These are phyloP conservation scores for Phytopythium oedochilum DNA, from an alignment of 352 stramenopile species.

Conservation along the genomic window DNA sequence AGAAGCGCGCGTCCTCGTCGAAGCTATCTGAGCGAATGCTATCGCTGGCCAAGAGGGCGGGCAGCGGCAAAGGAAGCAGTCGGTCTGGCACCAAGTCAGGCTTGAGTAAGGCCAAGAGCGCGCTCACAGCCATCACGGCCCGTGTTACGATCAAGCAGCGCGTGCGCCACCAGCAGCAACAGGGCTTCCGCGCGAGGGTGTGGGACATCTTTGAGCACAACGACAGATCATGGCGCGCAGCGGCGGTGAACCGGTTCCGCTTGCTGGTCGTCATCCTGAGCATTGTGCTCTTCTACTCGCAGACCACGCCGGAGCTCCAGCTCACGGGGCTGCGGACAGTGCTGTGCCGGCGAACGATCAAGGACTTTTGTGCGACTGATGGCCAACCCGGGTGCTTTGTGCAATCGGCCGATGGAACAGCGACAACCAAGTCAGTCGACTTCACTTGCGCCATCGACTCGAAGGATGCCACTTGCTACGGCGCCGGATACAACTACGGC, in stretches of 20 bases:
- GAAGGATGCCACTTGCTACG: constrained; percentile 18
- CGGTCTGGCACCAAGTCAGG: neutral
- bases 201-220: constrained; percentile 50
- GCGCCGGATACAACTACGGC: constrained; percentile 24
- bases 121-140: constrained; percentile 12
- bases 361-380: constrained; percentile 28
- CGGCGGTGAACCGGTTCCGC: constrained; percentile 23
- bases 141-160: constrained; percentile 16
- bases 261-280: constrained; percentile 33
- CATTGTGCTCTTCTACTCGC: constrained; percentile 46
- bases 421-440: constrained; percentile 16
- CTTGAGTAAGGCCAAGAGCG: constrained; percentile 20
- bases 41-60: neutral
- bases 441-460: constrained; percentile 22
- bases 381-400: constrained; percentile 33
- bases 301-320: constrained; percentile 49
- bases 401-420: constrained; percentile 9
- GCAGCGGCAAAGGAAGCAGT: neutral
- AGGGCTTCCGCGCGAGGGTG: constrained; percentile 23
- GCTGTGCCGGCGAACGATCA: constrained; percentile 35
- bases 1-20: neutral
- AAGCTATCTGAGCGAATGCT: neutral
- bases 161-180: constrained; percentile 13
- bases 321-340: constrained; percentile 29
- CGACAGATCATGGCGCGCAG: constrained; percentile 17